phyloP scores from a whole-genome alignment of 129 eudicot genomes.

The Dittrichia graveolens region DNA sequence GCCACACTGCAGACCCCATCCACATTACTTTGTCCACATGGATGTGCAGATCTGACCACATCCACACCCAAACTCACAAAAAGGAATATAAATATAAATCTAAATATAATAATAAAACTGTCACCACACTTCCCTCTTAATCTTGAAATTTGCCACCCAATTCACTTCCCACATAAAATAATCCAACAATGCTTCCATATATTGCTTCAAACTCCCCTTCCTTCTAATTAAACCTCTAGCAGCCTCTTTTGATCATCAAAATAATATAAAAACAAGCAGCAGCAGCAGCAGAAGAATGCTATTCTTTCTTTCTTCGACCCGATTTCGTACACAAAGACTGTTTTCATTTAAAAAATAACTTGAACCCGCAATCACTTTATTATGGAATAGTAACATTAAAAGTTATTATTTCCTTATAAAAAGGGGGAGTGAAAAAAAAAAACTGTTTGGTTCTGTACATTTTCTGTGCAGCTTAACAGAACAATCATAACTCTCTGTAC shows the following conservation, averaged over 20 bases:
- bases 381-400: background rate
- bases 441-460: slow-evolving; percentile 38
- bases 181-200: slow-evolving; percentile 35
- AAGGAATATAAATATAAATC: slow-evolving; percentile 11
- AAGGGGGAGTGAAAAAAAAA: slow-evolving; percentile 30
- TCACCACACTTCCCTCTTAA: slow-evolving; percentile 37
- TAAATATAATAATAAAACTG: background rate
- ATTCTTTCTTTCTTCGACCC: slow-evolving; percentile 23
- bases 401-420: background rate
- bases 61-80: slow-evolving; percentile 62
- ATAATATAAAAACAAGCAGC: slow-evolving; percentile 25
- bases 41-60: slow-evolving; percentile 46
- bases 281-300: slow-evolving; percentile 12
- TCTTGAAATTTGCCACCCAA: slow-evolving; percentile 32
- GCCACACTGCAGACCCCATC: slow-evolving; percentile 55
- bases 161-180: slow-evolving; percentile 35
- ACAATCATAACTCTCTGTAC: slow-evolving; percentile 27
- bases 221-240: slow-evolving; percentile 38
- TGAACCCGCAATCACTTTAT: background rate
- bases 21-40: slow-evolving; percentile 82
- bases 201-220: slow-evolving; percentile 38
- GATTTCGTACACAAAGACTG: background rate
- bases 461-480: slow-evolving; percentile 47
- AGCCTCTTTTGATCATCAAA: slow-evolving; percentile 40
- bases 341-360: background rate